These are phyloP conservation scores for Sclerotinia nivalis DNA, from an alignment of 2,329 filamentous ascomycete genomes.

Conservation along the genomic window DNA sequence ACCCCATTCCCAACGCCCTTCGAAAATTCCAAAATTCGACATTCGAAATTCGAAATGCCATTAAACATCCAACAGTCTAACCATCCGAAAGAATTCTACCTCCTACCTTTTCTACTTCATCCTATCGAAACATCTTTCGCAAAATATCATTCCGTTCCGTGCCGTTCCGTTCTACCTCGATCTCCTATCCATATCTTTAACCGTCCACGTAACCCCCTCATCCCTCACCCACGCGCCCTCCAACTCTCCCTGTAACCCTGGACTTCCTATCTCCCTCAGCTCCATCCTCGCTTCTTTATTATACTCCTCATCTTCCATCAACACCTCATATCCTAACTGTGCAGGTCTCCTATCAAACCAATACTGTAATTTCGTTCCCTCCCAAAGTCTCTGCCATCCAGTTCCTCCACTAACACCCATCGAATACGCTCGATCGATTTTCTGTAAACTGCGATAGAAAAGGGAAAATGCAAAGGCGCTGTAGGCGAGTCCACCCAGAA, in stretches of 20 bases:
- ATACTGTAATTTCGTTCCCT: conserved; percentile 34
- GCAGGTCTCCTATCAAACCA: conserved; percentile 33
- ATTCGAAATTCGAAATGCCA: too few species aligned
- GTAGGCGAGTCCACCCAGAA: conserved; percentile 79
- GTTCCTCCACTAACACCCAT: conserved; percentile 35
- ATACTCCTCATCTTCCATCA: conserved; percentile 12
- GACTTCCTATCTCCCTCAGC: background rate
- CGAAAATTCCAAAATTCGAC: too few species aligned
- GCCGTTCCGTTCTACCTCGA: background rate
- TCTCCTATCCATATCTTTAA: conserved; percentile 18
- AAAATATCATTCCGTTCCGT: too few species aligned
- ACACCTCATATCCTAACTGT: conserved; percentile 28
- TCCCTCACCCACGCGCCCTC: conserved; percentile 33
- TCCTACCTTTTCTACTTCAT: too few species aligned
- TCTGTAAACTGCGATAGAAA: conserved; percentile 35
- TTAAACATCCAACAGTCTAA: too few species aligned
- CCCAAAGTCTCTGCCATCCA: conserved; percentile 37
- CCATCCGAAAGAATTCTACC: too few species aligned
- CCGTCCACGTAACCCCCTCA: conserved; percentile 28
- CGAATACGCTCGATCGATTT: conserved; percentile 37
- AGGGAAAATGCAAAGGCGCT: conserved; percentile 72
- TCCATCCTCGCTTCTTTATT: background rate
- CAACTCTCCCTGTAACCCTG: conserved; percentile 25
- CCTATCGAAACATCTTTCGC: too few species aligned
- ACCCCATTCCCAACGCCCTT: too few species aligned